Percentiles rank a stretch among this genome's conserved stretches.
phyloP scores from a whole-genome alignment of 768 basidiomycete genomes.

The Mycena sanguinolenta region DNA sequence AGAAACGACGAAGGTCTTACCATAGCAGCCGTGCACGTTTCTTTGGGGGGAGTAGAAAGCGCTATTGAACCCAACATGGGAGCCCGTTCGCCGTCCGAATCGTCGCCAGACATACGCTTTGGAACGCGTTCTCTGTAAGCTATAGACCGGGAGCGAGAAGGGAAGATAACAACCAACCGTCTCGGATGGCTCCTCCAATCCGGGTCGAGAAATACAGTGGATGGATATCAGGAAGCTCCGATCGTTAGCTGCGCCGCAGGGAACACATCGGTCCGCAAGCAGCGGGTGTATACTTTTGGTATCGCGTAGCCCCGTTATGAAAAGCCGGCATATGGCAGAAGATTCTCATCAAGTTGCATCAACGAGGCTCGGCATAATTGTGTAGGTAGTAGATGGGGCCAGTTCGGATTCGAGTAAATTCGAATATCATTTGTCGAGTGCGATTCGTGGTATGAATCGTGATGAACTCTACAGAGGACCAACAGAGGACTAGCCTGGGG shows the following conservation, averaged over 20 bases:
- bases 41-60: constrained; percentile 39
- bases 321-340: no score
- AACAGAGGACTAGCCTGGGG: no score
- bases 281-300: no score
- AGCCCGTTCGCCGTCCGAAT: constrained; percentile 24
- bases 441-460: no score
- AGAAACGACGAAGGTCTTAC: constrained; percentile 44
- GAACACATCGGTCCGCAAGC: no score
- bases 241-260: not conserved
- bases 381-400: no score
- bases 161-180: constrained; percentile 31
- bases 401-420: no score
- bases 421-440: no score
- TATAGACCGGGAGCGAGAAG: constrained; percentile 35
- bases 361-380: no score
- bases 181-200: constrained; percentile 24
- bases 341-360: no score
- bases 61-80: constrained; percentile 37
- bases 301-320: no score
- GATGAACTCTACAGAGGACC: no score
- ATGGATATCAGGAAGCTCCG: constrained; percentile 5
- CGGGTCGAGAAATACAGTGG: constrained; percentile 10
- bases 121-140: not conserved
- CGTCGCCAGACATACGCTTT: not conserved
- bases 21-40: constrained; percentile 67